Evolutionary conservation across 257 asterid species (phyloP).

Genomic region (Echites panduratus): DNA sequence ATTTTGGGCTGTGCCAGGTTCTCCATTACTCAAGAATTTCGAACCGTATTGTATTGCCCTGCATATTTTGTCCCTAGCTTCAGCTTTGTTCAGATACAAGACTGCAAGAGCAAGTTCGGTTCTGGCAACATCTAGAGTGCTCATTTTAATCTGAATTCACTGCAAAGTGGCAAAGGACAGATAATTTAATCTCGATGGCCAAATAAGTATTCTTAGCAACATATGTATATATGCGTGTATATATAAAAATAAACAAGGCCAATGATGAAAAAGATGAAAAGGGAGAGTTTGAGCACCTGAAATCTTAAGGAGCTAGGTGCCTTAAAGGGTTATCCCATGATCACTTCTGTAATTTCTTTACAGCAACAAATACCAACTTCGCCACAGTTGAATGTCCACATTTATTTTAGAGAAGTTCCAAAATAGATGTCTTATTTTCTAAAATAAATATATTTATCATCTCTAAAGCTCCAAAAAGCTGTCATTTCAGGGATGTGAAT

Average conservation of each 20-base stretch:
- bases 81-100: constrained; percentile 88
- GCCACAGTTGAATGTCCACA: no score
- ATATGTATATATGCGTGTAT: not conserved
- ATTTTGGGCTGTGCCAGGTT: constrained; percentile 86
- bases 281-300: no score
- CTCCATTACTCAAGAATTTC: constrained; percentile 85
- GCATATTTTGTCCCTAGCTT: constrained; percentile 98
- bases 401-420: not conserved
- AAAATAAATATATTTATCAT: no score
- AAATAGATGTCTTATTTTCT: not conserved
- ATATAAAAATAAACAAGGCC: no score
- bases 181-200: constrained; percentile 13
- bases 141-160: constrained; percentile 37
- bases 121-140: constrained; percentile 77
- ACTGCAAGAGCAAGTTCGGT: constrained; percentile 91
- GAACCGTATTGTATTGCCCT: constrained; percentile 98
- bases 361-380: not conserved
- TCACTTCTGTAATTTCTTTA: not conserved
- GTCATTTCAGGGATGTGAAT: not conserved
- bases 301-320: no score
- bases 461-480: not conserved
- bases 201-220: not conserved
- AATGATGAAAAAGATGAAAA: no score
- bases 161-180: constrained; percentile 24
- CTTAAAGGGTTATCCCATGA: not conserved